phyloP scores from a whole-genome alignment of 345 rosid species.

The Linum trigynum region DNA sequence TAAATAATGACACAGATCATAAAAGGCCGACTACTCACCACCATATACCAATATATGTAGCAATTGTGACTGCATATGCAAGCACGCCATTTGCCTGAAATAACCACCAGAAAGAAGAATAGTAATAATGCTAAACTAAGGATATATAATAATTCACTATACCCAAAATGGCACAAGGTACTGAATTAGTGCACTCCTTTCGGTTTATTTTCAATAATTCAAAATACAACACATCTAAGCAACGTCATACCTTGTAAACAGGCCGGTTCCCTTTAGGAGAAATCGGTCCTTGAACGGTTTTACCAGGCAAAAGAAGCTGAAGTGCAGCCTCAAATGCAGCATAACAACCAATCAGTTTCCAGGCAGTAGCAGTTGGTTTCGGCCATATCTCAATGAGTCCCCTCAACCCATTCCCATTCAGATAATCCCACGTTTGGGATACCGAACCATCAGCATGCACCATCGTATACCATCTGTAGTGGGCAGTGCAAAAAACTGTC shows the following conservation, averaged over 20 bases:
- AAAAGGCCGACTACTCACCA: conserved; percentile 49
- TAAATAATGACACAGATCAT: conserved; percentile 2
- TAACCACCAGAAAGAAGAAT: conserved; percentile 12
- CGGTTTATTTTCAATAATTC: not conserved
- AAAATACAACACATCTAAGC: not conserved
- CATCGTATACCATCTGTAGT: conserved; percentile 88
- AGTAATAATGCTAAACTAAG: not conserved
- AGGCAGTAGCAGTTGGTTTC: conserved; percentile 55
- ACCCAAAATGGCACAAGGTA: not conserved
- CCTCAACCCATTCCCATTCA: conserved; percentile 52
- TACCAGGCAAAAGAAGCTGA: conserved; percentile 87
- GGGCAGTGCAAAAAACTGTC: conserved; percentile 1
- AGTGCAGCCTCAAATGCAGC: conserved; percentile 87
- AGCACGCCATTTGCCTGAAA: conserved; percentile 89
- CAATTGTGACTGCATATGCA: conserved; percentile 65
- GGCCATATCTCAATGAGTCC: conserved; percentile 83
- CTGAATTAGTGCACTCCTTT: not conserved
- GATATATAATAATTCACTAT: not conserved
- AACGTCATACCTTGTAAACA: conserved; percentile 61
- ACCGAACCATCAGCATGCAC: conserved; percentile 89
- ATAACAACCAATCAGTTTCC: conserved; percentile 65
- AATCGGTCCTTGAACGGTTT: conserved; percentile 77
- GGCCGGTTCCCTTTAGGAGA: conserved; percentile 87
- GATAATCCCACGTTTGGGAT: conserved; percentile 38
- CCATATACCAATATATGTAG: conserved; percentile 82